These are phyloP conservation scores for Arthrobotrys megalospora DNA, from an alignment of 2,329 filamentous ascomycete species.

Conservation along the genomic window DNA sequence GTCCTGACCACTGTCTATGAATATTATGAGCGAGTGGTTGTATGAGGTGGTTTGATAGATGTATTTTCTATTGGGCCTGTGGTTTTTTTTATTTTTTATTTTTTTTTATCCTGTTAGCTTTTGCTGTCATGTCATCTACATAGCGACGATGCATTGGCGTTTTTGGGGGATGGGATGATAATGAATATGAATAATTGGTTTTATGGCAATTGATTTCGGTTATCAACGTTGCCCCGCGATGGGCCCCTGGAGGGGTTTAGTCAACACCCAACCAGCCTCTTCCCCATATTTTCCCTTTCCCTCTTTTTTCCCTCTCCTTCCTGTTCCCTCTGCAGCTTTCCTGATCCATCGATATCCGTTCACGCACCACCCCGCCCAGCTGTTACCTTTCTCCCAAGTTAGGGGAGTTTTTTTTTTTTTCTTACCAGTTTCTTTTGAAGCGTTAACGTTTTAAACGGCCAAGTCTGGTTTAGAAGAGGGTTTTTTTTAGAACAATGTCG, in stretches of 20 bases:
- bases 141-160: constrained; percentile 22
- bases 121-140: not conserved
- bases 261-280: constrained; percentile 12
- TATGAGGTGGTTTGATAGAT: not conserved
- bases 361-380: not conserved
- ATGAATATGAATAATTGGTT: not conserved
- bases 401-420: not conserved
- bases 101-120: not conserved
- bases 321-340: constrained; percentile 10
- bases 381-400: not conserved
- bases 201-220: not conserved
- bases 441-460: not conserved
- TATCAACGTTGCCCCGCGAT: constrained; percentile 9
- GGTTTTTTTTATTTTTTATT: not conserved
- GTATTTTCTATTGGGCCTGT: not conserved
- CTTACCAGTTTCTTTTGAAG: not conserved
- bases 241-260: constrained; percentile 12
- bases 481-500: constrained; percentile 22
- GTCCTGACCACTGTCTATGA: not conserved
- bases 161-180: constrained; percentile 24
- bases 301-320: not conserved
- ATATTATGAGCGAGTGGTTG: constrained; percentile 26
- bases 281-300: not conserved
- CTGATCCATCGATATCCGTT: constrained; percentile 20
- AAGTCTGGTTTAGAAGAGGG: not conserved